Conservation (phyloP, 106 monocot genomes). For the Dendrobium catenatum region DNA sequence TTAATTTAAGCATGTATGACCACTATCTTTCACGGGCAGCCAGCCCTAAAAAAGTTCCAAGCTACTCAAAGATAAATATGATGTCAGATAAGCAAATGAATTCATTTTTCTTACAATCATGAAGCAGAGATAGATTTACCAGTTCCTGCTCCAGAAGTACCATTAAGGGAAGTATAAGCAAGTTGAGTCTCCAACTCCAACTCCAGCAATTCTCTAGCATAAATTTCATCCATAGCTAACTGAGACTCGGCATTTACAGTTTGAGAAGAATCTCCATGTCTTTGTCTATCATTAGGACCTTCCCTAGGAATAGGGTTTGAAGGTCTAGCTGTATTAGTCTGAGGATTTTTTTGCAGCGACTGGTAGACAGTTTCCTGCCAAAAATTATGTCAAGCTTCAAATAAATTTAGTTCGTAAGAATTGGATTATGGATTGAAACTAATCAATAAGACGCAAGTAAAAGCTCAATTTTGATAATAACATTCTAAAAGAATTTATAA, state of each 20-base stretch:
- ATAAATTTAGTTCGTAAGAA: not conserved
- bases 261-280: slow-evolving; percentile 15
- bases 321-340: slow-evolving; percentile 13
- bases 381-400: not conserved
- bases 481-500: not conserved
- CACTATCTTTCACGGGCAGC: not conserved
- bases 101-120: not conserved
- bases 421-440: not conserved
- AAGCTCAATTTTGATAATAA: not conserved
- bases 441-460: not conserved
- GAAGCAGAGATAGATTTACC: slow-evolving; percentile 19
- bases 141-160: slow-evolving; percentile 16
- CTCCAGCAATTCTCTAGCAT: slow-evolving; percentile 53
- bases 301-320: slow-evolving; percentile 19
- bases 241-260: slow-evolving; percentile 19
- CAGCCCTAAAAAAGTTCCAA: not conserved
- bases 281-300: not conserved
- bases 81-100: not conserved
- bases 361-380: slow-evolving; percentile 47
- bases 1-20: not conserved
- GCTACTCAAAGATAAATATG: not conserved
- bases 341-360: slow-evolving; percentile 34
- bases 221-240: slow-evolving; percentile 45
- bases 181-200: slow-evolving; percentile 44
- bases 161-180: slow-evolving; percentile 28